A percentile compares a stretch with the other conserved stretches of the same genome.
Evolutionary conservation across 768 basidiomycete species (phyloP).

Genomic region (Scleroderma citrinum): DNA sequence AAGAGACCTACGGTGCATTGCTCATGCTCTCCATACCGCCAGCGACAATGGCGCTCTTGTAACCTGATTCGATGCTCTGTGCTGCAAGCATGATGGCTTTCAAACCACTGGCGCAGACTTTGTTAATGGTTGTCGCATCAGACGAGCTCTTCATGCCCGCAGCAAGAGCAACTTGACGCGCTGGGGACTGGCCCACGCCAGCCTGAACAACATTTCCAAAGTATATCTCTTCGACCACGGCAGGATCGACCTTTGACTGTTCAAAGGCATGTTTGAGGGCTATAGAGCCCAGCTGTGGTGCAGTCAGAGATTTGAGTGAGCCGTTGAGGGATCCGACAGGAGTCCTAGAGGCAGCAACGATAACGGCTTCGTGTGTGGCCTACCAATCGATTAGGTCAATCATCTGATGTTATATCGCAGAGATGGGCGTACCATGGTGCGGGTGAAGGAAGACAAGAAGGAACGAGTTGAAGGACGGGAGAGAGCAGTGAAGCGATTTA

Average conservation of each 20-base stretch:
- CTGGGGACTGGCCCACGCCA: slow-evolving; percentile 96
- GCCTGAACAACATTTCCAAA: slow-evolving; percentile 98
- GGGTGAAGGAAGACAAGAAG: slow-evolving; percentile 30
- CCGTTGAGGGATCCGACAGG: slow-evolving; percentile 94
- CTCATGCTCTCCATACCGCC: slow-evolving; percentile 99
- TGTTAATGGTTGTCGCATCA: slow-evolving; percentile 99
- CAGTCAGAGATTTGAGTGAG: slow-evolving; percentile 78
- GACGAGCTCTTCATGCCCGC: slow-evolving; percentile 81
- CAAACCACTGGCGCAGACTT: slow-evolving; percentile 97
- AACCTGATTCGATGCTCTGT: slow-evolving; percentile 83
- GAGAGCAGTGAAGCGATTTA: slow-evolving; percentile 36
- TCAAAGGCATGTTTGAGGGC: slow-evolving; percentile 90
- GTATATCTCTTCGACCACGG: slow-evolving; percentile 89
- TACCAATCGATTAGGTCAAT: slow-evolving; percentile 10
- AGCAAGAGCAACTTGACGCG: slow-evolving; percentile 90
- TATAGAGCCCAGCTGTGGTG: slow-evolving; percentile 82
- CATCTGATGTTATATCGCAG: background rate
- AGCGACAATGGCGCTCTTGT: slow-evolving; percentile 81
- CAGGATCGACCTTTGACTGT: slow-evolving; percentile 72
- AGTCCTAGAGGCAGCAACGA: slow-evolving; percentile 90
- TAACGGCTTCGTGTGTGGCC: slow-evolving; percentile 75
- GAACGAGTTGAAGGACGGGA: slow-evolving; percentile 34
- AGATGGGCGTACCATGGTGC: slow-evolving; percentile 45
- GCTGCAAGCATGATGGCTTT: slow-evolving; percentile 93
- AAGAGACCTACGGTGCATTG: slow-evolving; percentile 81